Percentiles rank a stretch among this genome's conserved stretches.
These are phyloP conservation scores for Triticum dicoccoides DNA, from an alignment of 176 grass and related monocot genomes.

Conservation along the genomic window DNA sequence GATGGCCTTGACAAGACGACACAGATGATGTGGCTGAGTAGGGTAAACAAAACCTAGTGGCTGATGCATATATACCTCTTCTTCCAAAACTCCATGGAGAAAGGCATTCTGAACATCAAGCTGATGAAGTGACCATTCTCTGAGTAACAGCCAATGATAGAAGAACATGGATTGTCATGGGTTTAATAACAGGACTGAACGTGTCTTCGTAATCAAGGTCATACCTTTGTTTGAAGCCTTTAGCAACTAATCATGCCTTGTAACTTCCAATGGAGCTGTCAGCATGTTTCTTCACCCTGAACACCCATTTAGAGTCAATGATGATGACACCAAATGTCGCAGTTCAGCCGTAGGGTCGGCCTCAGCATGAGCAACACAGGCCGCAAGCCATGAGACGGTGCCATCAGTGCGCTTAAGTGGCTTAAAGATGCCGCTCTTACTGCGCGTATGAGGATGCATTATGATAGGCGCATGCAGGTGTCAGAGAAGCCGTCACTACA, in stretches of 20 bases:
- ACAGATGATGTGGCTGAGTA: no score
- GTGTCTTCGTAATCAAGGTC: not conserved
- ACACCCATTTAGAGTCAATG: no score
- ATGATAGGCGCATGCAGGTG: not conserved
- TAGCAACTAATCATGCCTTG: not conserved
- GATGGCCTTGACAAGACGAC: no score
- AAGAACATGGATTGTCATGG: not conserved
- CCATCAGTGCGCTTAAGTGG: not conserved
- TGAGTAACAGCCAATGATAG: not conserved
- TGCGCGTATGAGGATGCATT: not conserved
- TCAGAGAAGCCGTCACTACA: not conserved
- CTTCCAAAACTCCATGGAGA: no score
- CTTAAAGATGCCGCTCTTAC: not conserved
- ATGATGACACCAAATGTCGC: not conserved
- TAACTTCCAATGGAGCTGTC: not conserved
- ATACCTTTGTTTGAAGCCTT: not conserved
- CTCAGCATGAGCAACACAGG: not conserved
- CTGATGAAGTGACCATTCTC: no score
- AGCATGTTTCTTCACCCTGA: no score
- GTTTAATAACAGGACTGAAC: not conserved
- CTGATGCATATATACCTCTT: no score
- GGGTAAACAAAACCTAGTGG: no score
- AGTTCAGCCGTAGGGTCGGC: not conserved
- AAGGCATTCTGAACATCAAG: no score
- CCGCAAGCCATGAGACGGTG: not conserved